phyloP scores from a whole-genome alignment of 257 asterid genomes.

The Rubia yunnanensis region DNA sequence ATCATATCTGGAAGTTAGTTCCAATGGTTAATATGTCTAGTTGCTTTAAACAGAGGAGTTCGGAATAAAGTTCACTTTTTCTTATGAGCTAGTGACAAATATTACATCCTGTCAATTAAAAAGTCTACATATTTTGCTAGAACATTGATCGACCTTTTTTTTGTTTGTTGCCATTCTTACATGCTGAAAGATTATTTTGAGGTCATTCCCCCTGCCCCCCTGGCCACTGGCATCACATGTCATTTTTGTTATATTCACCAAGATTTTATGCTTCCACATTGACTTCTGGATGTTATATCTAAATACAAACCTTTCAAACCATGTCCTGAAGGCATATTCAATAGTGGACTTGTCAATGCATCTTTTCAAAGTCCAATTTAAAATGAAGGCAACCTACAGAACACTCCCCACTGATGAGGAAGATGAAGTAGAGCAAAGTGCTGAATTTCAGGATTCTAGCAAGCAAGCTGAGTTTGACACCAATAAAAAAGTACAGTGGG shows the following conservation, averaged over 20 bases:
- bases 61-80: neutral
- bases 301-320: conserved; percentile 4
- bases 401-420: conserved; percentile 58
- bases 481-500: conserved; percentile 61
- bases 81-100: neutral
- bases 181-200: neutral
- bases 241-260: neutral
- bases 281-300: neutral
- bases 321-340: conserved; percentile 55
- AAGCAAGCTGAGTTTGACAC: conserved; percentile 40
- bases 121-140: neutral
- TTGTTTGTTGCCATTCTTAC: neutral
- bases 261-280: neutral
- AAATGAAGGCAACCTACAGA: conserved; percentile 79
- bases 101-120: neutral
- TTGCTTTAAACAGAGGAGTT: neutral
- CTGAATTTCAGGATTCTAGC: conserved; percentile 36
- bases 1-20: neutral
- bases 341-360: conserved; percentile 78
- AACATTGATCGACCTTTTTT: neutral
- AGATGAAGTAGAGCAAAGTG: conserved; percentile 44
- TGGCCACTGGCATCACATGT: neutral
- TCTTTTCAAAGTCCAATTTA: conserved; percentile 63
- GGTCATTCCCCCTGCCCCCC: neutral
- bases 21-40: neutral